These are phyloP conservation scores for Gynostemma pentaphyllum DNA, from an alignment of 306 rosid genomes.

Conservation along the genomic window DNA sequence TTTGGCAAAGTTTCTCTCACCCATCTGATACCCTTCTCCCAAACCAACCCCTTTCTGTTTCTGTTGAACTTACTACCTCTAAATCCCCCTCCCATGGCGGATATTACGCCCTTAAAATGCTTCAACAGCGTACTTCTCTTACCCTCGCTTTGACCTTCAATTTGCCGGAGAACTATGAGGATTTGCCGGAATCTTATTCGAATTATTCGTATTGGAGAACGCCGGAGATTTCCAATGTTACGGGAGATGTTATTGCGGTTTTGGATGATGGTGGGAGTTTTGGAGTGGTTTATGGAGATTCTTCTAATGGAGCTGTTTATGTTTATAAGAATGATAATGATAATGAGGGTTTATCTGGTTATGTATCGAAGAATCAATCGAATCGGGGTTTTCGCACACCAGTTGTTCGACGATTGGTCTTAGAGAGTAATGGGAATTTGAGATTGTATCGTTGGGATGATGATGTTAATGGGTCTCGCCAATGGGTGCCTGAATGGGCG, in stretches of 20 bases:
- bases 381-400: slow-evolving; percentile 9
- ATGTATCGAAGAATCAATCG: slow-evolving; percentile 36
- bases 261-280: slow-evolving; percentile 77
- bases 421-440: slow-evolving; percentile 71
- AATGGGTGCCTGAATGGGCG: slow-evolving; percentile 95
- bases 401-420: slow-evolving; percentile 42
- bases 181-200: slow-evolving; percentile 36
- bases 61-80: slow-evolving; percentile 52
- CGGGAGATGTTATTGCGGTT: slow-evolving; percentile 72
- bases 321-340: slow-evolving; percentile 69
- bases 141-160: slow-evolving; percentile 72
- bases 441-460: slow-evolving; percentile 73
- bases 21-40: slow-evolving; percentile 92
- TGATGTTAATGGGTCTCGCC: slow-evolving; percentile 69
- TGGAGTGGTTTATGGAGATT: slow-evolving; percentile 80
- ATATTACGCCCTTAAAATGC: slow-evolving; percentile 82
- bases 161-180: slow-evolving; percentile 37
- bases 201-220: slow-evolving; percentile 84
- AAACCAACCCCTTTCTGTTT: slow-evolving; percentile 69
- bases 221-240: slow-evolving; percentile 79
- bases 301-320: slow-evolving; percentile 74
- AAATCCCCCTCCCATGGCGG: slow-evolving; percentile 67
- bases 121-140: slow-evolving; percentile 72
- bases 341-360: slow-evolving; percentile 50
- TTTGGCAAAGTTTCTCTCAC: slow-evolving; percentile 89